phyloP scores from a whole-genome alignment of 495 filamentous ascomycete genomes.

The Aspergillus funiculosus region DNA sequence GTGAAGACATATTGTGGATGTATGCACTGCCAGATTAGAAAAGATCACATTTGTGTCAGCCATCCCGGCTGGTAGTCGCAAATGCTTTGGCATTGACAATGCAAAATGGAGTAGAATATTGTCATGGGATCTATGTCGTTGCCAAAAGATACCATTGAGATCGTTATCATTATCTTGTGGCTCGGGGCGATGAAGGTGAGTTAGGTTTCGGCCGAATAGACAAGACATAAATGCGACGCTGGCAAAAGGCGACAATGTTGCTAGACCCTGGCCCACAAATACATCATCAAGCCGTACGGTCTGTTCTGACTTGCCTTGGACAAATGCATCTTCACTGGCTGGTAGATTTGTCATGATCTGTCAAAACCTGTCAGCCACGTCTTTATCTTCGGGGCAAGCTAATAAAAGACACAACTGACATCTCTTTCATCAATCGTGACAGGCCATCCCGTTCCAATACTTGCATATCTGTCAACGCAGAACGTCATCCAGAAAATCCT shows the following conservation, averaged over 20 bases:
- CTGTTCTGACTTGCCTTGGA: slow-evolving; percentile 66
- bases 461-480: slow-evolving; percentile 84
- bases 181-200: slow-evolving; percentile 87
- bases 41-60: slow-evolving; percentile 84
- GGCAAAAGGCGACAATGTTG: slow-evolving; percentile 69
- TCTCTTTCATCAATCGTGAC: slow-evolving; percentile 90
- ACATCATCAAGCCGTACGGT: slow-evolving; percentile 65
- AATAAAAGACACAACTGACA: slow-evolving; percentile 38
- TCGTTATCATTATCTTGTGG: slow-evolving; percentile 78
- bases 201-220: slow-evolving; percentile 89
- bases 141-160: slow-evolving; percentile 94
- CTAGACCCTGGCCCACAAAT: slow-evolving; percentile 63
- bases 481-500: slow-evolving; percentile 95
- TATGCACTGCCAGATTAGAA: slow-evolving; percentile 94
- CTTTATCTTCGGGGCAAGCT: background rate
- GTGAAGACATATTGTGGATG: slow-evolving; percentile 93
- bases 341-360: slow-evolving; percentile 82
- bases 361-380: slow-evolving; percentile 14
- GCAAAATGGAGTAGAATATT: slow-evolving; percentile 83
- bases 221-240: slow-evolving; percentile 79
- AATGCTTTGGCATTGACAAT: slow-evolving; percentile 72
- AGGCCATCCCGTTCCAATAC: slow-evolving; percentile 97
- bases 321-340: slow-evolving; percentile 77
- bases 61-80: slow-evolving; percentile 74
- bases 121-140: slow-evolving; percentile 81